phyloP scores from a whole-genome alignment of 2,329 filamentous ascomycete species.

The Aspergillus latus region DNA sequence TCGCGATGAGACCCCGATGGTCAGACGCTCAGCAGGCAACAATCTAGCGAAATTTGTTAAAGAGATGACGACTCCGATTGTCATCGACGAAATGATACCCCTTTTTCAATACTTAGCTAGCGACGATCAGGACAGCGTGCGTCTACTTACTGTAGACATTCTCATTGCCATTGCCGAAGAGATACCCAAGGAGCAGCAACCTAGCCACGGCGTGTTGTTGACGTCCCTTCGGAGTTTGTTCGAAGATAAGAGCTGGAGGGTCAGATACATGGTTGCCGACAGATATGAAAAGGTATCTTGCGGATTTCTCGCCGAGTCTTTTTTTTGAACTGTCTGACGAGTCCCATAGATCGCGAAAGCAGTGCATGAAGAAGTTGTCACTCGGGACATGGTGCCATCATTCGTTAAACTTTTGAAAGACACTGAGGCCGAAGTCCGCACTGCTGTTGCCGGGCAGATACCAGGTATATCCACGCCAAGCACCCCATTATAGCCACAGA shows the following conservation, averaged over 20 bases:
- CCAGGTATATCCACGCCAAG: constrained; percentile 57
- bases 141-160: constrained; percentile 92
- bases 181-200: constrained; percentile 96
- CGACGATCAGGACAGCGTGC: constrained; percentile 97
- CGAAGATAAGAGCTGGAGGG: constrained; percentile 99
- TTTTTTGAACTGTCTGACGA: constrained; percentile 17
- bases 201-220: constrained; percentile 89
- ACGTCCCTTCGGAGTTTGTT: constrained; percentile 89
- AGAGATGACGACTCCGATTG: constrained; percentile 86
- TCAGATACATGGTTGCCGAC: constrained; percentile 98
- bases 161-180: constrained; percentile 95
- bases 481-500: background rate
- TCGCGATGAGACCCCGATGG: constrained; percentile 98
- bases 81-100: constrained; percentile 98
- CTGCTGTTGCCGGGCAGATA: constrained; percentile 95
- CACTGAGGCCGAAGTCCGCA: constrained; percentile 95
- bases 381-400: constrained; percentile 87
- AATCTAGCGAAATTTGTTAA: constrained; percentile 97
- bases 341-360: constrained; percentile 83
- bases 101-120: constrained; percentile 95
- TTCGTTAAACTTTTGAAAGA: constrained; percentile 98
- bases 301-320: background rate
- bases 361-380: constrained; percentile 94
- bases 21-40: constrained; percentile 92
- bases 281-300: constrained; percentile 84